Conservation (phyloP, 805 yeast genomes). For the Candida jianshihensis region DNA sequence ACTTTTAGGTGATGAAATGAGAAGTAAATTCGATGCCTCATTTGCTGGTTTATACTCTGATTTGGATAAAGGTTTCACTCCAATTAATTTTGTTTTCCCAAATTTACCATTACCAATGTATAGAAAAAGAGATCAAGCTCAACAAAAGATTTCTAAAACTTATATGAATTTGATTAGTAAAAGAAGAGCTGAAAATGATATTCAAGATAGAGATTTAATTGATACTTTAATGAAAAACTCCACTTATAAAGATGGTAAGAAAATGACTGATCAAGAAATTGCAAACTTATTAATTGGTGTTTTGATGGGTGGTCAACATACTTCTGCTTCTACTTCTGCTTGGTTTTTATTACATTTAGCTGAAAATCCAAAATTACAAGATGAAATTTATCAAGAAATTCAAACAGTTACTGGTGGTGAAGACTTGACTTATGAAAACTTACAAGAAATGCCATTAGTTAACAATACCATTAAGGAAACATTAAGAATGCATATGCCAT, state of each 20-base stretch:
- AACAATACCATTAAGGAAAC: constrained; percentile 88
- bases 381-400: constrained; percentile 73
- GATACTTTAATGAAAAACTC: constrained; percentile 79
- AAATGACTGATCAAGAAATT: constrained; percentile 92
- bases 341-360: constrained; percentile 92
- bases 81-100: constrained; percentile 92
- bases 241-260: constrained; percentile 87
- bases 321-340: constrained; percentile 92
- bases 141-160: constrained; percentile 68
- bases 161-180: constrained; percentile 71
- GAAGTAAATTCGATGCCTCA: constrained; percentile 70
- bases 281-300: constrained; percentile 92
- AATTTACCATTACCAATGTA: constrained; percentile 84
- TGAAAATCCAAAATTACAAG: constrained; percentile 79
- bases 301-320: constrained; percentile 98
- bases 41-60: constrained; percentile 85
- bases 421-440: constrained; percentile 73
- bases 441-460: constrained; percentile 74
- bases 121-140: constrained; percentile 83
- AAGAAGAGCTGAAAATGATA: constrained; percentile 72
- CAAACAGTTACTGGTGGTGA: constrained; percentile 49
- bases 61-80: constrained; percentile 94
- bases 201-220: constrained; percentile 80
- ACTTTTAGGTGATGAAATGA: constrained; percentile 84
- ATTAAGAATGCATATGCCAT: constrained; percentile 90